phyloP scores from a whole-genome alignment of 2,329 filamentous ascomycete species.

The Neonectria sp. region DNA sequence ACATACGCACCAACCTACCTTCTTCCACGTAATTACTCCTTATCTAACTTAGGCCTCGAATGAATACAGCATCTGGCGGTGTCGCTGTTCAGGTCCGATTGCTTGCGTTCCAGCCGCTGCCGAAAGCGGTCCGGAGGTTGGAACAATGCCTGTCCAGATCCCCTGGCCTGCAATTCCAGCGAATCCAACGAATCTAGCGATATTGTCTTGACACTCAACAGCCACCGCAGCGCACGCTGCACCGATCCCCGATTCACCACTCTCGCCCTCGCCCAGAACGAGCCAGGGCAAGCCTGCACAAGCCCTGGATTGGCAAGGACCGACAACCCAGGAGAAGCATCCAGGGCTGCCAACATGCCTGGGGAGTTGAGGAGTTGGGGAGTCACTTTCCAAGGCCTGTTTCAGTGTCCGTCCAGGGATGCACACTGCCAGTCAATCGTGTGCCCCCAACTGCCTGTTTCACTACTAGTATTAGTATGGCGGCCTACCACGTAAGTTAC shows the following conservation, averaged over 20 bases:
- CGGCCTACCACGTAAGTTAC: not conserved
- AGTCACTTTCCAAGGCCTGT: slow-evolving; percentile 22
- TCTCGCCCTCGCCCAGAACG: not conserved
- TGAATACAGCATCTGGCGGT: slow-evolving; percentile 11
- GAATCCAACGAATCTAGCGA: slow-evolving; percentile 7
- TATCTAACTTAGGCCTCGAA: slow-evolving; percentile 1
- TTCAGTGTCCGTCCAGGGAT: slow-evolving; percentile 37
- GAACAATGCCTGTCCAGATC: slow-evolving; percentile 25
- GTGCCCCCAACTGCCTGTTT: slow-evolving; percentile 36
- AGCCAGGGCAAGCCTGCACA: not conserved
- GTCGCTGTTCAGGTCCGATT: slow-evolving; percentile 1
- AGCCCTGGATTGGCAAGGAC: not conserved
- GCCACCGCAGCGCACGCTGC: slow-evolving; percentile 11
- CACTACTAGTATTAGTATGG: slow-evolving; percentile 7
- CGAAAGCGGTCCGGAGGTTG: slow-evolving; percentile 26
- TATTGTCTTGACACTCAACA: slow-evolving; percentile 12
- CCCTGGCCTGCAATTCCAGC: slow-evolving; percentile 17
- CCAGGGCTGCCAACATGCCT: slow-evolving; percentile 3
- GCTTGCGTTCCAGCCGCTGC: slow-evolving; percentile 25
- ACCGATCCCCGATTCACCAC: not conserved
- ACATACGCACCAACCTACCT: not conserved
- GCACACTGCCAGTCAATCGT: slow-evolving; percentile 36
- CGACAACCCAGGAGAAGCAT: not conserved
- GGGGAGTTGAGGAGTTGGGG: not conserved
- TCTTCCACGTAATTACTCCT: not conserved